Conservation (phyloP, 176 grass and related monocot species). For the Dactylis glomerata region DNA sequence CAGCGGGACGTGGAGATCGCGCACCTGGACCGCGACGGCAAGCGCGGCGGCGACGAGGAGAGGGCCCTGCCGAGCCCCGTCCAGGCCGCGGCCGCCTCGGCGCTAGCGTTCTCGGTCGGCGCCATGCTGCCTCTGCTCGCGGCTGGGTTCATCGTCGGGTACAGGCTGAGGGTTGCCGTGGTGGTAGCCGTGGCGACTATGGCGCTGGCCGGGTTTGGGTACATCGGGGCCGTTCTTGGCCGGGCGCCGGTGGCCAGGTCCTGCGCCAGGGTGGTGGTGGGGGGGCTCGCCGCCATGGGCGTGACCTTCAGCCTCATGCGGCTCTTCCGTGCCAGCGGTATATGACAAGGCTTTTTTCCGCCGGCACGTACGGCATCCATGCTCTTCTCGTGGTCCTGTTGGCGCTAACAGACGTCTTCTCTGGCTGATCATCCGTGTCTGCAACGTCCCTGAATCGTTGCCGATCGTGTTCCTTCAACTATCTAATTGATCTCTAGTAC, state of each 20-base stretch:
- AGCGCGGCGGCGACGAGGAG: conserved; percentile 22
- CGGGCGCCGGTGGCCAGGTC: conserved; percentile 28
- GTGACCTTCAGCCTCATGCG: conserved; percentile 60
- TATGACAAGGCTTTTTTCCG: conserved; percentile 23
- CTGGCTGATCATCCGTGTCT: background rate
- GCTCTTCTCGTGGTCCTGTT: background rate
- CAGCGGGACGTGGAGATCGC: conserved; percentile 69
- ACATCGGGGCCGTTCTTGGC: conserved; percentile 51
- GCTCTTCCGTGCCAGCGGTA: conserved; percentile 50
- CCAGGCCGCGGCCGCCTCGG: conserved; percentile 56
- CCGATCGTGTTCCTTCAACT: background rate
- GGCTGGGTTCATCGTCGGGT: conserved; percentile 48
- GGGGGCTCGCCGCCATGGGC: conserved; percentile 47
- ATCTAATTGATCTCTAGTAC: background rate
- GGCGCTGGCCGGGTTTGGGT: conserved; percentile 47
- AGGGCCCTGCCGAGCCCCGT: conserved; percentile 40
- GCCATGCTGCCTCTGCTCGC: conserved; percentile 56
- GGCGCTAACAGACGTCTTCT: background rate
- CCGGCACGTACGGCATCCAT: background rate
- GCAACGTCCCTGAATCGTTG: background rate
- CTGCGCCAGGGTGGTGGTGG: conserved; percentile 39
- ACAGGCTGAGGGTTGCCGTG: conserved; percentile 40
- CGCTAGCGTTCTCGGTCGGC: conserved; percentile 53
- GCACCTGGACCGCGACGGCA: conserved; percentile 37
- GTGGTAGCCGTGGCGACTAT: conserved; percentile 38